A percentile compares a stretch with the other conserved stretches of the same genome.
Conservation (phyloP, 2,329 filamentous ascomycete genomes). For the Cordyceps militaris region DNA sequence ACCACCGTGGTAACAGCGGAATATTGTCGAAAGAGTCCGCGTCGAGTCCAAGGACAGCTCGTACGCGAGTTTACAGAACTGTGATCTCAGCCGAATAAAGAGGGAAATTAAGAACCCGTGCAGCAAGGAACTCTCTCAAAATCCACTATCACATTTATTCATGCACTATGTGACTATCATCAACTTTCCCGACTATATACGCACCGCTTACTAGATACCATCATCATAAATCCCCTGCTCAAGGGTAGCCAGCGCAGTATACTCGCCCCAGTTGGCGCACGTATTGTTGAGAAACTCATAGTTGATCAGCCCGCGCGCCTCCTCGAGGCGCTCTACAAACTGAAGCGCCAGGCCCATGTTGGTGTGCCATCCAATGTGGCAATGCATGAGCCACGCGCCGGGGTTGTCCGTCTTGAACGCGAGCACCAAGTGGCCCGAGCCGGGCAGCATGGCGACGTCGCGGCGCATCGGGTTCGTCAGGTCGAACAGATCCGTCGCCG, state of each 20-base stretch:
- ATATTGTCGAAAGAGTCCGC: too few relatives aligned
- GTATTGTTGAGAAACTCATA: background rate
- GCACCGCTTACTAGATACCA: too few relatives aligned
- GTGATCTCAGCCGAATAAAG: too few relatives aligned
- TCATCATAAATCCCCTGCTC: background rate
- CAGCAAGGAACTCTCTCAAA: too few relatives aligned
- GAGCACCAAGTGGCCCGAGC: conserved; percentile 38
- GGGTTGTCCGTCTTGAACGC: conserved; percentile 36
- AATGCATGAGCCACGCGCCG: conserved; percentile 54
- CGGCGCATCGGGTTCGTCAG: conserved; percentile 41
- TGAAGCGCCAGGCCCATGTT: conserved; percentile 20
- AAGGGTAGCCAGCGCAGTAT: background rate
- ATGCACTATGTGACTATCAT: too few relatives aligned
- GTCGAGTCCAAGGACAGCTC: too few relatives aligned
- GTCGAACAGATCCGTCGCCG: background rate
- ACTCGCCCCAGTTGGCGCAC: background rate
- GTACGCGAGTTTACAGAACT: too few relatives aligned
- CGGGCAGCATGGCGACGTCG: conserved; percentile 42
- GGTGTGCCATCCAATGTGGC: conserved; percentile 55
- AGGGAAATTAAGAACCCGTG: too few relatives aligned
- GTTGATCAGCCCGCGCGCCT: background rate
- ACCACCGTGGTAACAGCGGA: too few relatives aligned
- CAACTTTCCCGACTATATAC: too few relatives aligned
- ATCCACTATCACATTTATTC: too few relatives aligned
- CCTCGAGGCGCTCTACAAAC: background rate